Conservation (phyloP, 208 protist species). For the Trypanosoma brucei region DNA sequence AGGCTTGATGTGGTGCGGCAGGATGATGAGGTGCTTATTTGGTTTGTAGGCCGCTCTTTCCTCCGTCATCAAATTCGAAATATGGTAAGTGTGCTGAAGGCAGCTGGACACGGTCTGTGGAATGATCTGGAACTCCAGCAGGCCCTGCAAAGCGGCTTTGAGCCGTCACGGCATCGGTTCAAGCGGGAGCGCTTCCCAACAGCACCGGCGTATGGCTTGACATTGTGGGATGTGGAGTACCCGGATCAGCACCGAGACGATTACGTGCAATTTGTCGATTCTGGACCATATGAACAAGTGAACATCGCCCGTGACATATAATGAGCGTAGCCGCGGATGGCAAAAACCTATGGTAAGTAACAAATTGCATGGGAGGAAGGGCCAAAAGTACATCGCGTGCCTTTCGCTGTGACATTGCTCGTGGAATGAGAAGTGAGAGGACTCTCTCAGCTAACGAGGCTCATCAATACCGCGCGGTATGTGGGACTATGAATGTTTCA, state of each 20-base stretch:
- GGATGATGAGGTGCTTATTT: slow-evolving; percentile 85
- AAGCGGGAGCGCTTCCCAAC: slow-evolving; percentile 61
- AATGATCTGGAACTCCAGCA: slow-evolving; percentile 76
- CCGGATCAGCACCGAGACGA: slow-evolving; percentile 54
- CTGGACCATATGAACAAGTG: slow-evolving; percentile 67
- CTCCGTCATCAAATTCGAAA: slow-evolving; percentile 85
- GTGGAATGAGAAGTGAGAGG: too few relatives aligned
- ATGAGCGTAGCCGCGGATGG: neutral
- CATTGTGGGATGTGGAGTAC: slow-evolving; percentile 87
- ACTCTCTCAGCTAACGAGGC: too few relatives aligned
- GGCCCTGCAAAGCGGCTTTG: slow-evolving; percentile 65
- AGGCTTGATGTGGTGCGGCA: slow-evolving; percentile 77
- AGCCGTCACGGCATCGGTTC: slow-evolving; percentile 69
- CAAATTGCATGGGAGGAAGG: neutral
- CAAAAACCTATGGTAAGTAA: neutral
- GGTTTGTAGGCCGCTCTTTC: slow-evolving; percentile 83
- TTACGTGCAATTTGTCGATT: slow-evolving; percentile 67
- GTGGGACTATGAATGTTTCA: too few relatives aligned
- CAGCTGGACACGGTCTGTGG: slow-evolving; percentile 71
- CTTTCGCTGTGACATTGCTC: too few relatives aligned
- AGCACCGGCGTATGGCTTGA: slow-evolving; percentile 76
- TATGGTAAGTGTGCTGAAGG: slow-evolving; percentile 83
- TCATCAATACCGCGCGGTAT: too few relatives aligned
- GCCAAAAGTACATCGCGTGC: too few relatives aligned
- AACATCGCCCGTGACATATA: slow-evolving; percentile 42